phyloP scores from a whole-genome alignment of 1,284 basidiomycete species.

The Ceratobasidium sp. region DNA sequence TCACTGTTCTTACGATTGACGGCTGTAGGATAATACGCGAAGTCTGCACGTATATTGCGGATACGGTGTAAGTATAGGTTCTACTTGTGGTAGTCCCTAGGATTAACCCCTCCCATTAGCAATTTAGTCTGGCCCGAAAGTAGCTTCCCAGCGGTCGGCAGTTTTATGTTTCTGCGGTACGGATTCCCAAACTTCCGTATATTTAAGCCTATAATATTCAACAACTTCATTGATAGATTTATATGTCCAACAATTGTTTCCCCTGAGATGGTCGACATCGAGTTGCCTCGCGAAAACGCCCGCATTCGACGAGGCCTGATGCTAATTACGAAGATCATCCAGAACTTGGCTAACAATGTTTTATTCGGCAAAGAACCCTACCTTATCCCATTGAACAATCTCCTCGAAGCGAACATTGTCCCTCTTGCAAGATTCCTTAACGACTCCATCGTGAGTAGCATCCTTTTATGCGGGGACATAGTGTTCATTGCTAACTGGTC shows the following conservation, averaged over 20 bases:
- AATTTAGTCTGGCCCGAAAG: conserved; percentile 81
- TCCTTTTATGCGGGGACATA: conserved; percentile 26
- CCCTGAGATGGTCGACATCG: conserved; percentile 85
- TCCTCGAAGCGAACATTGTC: conserved; percentile 79
- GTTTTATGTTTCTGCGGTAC: conserved; percentile 89
- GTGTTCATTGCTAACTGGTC: not conserved
- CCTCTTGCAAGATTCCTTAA: conserved; percentile 85
- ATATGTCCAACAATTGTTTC: conserved; percentile 82
- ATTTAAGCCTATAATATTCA: conserved; percentile 52
- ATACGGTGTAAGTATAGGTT: conserved; percentile 71
- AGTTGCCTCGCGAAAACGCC: conserved; percentile 71
- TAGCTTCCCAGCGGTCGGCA: conserved; percentile 86
- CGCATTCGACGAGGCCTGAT: conserved; percentile 80
- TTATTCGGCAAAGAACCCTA: conserved; percentile 89
- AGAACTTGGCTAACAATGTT: conserved; percentile 93
- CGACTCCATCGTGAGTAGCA: conserved; percentile 73
- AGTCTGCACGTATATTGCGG: conserved; percentile 85
- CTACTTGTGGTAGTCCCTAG: conserved; percentile 25
- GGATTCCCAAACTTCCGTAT: conserved; percentile 67
- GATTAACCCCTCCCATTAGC: conserved; percentile 52
- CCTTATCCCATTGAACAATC: conserved; percentile 83
- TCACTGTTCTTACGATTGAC: too few relatives aligned
- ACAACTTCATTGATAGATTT: conserved; percentile 49
- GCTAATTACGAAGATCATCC: conserved; percentile 89
- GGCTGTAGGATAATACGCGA: conserved; percentile 65